Evolutionary conservation across 2,329 filamentous ascomycete genomes (phyloP), one percentile per base, ranked within the genome.

Genomic region (Lachnellula willkommii): DNA sequence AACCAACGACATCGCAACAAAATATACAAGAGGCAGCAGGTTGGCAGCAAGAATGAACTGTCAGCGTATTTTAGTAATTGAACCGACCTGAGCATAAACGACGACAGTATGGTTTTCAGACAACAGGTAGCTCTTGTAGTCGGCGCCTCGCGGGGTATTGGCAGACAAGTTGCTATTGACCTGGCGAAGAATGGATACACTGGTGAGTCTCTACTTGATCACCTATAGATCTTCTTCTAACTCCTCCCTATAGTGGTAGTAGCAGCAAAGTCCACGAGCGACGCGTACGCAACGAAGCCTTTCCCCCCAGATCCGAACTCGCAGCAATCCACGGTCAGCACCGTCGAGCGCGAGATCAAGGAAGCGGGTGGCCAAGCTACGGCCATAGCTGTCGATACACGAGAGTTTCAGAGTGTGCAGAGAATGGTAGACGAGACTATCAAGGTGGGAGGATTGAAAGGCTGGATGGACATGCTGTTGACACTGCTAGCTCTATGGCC

Each of bases 241-340:
- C 45, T 20, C n/a, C 15, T 12, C 12, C 28, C 5, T 53, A 8
- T 24, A 68, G 66, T 68, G 24, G 83, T 91, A 58, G 84, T 94
- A 32, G 81, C 88, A 5, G 88, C 89, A 28, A 94, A 93, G 68
- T 85, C 84, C 39, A 85, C 80, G 6, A 90, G 84, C 47, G 79
- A 89, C 63, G 80, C 85, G 3, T 74, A 72, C 39, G 74, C 73
- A 52, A 72, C 75, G 17, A 66, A 66, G 0, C 80, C 85, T 0
- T 90, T 89, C 67, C 87, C 88, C 2, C 89, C 89, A 2, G 78
- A 90, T 65, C 88, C 89, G 14, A 92, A 93, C 72, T 91, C 88
- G 2, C 70, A 77, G 0, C 70, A 81, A 50, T 92, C 88, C 15
- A 94, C 89, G 26, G 90, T 94, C 73, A 89, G 79, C 70, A 94